These are phyloP conservation scores for Monilinia vaccinii-corymbosi DNA, from an alignment of 2,329 filamentous ascomycete species.

Conservation along the genomic window DNA sequence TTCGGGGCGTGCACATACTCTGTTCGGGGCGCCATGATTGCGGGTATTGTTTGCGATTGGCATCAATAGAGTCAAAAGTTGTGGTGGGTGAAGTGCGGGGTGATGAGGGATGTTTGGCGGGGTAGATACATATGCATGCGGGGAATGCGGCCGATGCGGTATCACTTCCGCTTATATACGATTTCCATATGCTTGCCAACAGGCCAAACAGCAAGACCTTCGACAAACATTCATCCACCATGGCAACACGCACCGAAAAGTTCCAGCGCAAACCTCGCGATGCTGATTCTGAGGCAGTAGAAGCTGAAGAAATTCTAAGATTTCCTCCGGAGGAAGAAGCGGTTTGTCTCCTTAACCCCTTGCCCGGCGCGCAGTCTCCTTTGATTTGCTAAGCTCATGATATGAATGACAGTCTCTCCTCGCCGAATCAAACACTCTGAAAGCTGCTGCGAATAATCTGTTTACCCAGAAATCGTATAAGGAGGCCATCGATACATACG, in stretches of 20 bases:
- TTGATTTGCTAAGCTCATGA: not conserved
- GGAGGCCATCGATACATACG: slow-evolving; percentile 74
- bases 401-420: slow-evolving; percentile 49
- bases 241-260: slow-evolving; percentile 27
- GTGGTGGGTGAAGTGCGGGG: slow-evolving; percentile 4
- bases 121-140: not conserved
- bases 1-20: slow-evolving; percentile 13
- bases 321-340: slow-evolving; percentile 38
- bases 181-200: slow-evolving; percentile 7
- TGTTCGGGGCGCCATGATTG: slow-evolving; percentile 15
- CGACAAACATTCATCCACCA: slow-evolving; percentile 13
- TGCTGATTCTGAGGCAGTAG: slow-evolving; percentile 13
- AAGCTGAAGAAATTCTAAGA: slow-evolving; percentile 24
- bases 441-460: slow-evolving; percentile 68
- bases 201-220: slow-evolving; percentile 3
- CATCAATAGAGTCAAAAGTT: not conserved
- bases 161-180: not conserved
- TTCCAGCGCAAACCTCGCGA: slow-evolving; percentile 28
- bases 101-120: slow-evolving; percentile 2
- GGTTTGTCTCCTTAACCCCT: slow-evolving; percentile 19
- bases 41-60: not conserved
- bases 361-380: not conserved
- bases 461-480: slow-evolving; percentile 65
- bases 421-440: slow-evolving; percentile 61
- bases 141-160: not conserved